These are phyloP conservation scores for Diaporthe longicolla DNA, from an alignment of 2,329 filamentous ascomycete genomes.

Conservation along the genomic window DNA sequence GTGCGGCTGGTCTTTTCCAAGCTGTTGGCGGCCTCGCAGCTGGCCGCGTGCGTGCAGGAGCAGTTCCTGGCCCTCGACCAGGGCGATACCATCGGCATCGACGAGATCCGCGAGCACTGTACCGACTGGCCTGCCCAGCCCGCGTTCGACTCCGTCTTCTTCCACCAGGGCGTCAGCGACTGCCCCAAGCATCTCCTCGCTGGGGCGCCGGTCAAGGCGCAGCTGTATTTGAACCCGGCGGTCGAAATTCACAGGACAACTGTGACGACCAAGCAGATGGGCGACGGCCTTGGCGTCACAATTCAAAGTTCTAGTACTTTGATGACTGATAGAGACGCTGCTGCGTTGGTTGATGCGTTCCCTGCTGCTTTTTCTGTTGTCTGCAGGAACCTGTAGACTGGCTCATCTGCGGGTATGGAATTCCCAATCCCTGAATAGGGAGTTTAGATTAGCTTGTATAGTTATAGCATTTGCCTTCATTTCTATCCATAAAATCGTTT, in stretches of 20 bases:
- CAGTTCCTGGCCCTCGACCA: slow-evolving; percentile 9
- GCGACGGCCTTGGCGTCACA: neutral
- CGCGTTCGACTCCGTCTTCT: neutral
- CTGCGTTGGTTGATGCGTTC: neutral
- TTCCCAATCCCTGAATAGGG: neutral
- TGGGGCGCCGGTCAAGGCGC: neutral
- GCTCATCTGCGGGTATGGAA: neutral
- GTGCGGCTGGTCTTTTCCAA: neutral
- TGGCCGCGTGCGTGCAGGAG: neutral
- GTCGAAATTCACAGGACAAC: neutral
- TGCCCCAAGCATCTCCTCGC: neutral
- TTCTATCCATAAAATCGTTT: too few species aligned
- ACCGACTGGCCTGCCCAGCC: neutral
- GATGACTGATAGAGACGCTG: neutral
- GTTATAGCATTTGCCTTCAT: too few species aligned
- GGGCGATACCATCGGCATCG: neutral
- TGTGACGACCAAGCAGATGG: neutral
- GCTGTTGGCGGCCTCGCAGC: neutral
- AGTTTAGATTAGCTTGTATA: too few species aligned
- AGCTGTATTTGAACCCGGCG: slow-evolving; percentile 3
- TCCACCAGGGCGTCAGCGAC: neutral
- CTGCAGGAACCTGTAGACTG: neutral
- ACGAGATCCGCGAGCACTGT: neutral
- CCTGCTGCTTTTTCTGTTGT: slow-evolving; percentile 2
- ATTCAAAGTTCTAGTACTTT: neutral